phyloP scores from a whole-genome alignment of 2,329 filamentous ascomycete genomes.

The Aspergillus sp. region DNA sequence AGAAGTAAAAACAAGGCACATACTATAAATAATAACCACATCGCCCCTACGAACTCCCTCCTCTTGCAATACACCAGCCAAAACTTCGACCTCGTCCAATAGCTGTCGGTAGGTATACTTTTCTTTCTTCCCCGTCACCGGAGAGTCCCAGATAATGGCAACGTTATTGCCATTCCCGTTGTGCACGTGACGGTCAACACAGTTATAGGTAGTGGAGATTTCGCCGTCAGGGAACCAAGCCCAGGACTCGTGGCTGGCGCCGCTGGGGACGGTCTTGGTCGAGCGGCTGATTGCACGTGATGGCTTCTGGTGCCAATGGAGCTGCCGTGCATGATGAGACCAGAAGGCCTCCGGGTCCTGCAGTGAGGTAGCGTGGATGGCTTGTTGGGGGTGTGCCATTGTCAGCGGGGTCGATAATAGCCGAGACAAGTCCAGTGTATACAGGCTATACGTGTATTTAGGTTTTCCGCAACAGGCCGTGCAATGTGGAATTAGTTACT shows the following conservation, averaged over 20 bases:
- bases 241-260: conserved; percentile 72
- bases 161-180: conserved; percentile 70
- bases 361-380: conserved; percentile 59
- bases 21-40: conserved; percentile 86
- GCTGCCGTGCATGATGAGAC: conserved; percentile 68
- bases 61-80: conserved; percentile 78
- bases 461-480: not conserved
- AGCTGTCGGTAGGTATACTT: conserved; percentile 73
- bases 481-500: not conserved
- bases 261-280: conserved; percentile 62
- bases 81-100: conserved; percentile 74
- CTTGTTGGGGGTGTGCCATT: conserved; percentile 44
- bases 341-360: conserved; percentile 72
- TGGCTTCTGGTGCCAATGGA: conserved; percentile 80
- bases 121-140: conserved; percentile 72
- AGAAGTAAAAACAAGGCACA: conserved; percentile 27
- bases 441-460: not conserved
- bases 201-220: conserved; percentile 90
- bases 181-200: conserved; percentile 82
- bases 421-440: not conserved
- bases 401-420: not conserved
- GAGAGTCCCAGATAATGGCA: conserved; percentile 85
- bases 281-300: conserved; percentile 59
- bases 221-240: conserved; percentile 87
- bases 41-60: conserved; percentile 81